phyloP scores from a whole-genome alignment of 108 stramenopile genomes.

The Skeletonema marinoi region DNA sequence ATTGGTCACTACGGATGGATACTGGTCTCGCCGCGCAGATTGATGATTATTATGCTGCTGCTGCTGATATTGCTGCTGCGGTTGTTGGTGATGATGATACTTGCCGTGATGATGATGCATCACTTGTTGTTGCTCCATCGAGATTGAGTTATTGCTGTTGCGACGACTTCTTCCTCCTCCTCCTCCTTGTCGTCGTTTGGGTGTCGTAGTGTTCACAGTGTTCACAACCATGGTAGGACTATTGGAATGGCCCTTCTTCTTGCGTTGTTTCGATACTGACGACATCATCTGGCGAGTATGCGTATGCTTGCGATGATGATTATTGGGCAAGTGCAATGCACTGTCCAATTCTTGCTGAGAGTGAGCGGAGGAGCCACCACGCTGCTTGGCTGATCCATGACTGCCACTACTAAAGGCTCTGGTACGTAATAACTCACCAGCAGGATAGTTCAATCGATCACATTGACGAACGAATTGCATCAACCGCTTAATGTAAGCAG shows the following conservation, averaged over 20 bases:
- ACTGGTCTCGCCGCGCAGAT: background rate
- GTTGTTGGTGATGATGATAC: background rate
- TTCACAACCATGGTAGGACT: background rate
- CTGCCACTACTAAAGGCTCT: background rate
- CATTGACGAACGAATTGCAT: conserved; percentile 48
- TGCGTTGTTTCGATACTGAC: conserved; percentile 15
- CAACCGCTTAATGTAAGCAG: conserved; percentile 46
- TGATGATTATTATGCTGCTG: background rate
- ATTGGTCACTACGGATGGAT: background rate
- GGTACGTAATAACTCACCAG: background rate
- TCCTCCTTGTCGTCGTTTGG: background rate
- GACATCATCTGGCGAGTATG: background rate
- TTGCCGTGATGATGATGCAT: background rate
- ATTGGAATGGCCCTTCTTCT: conserved; percentile 14
- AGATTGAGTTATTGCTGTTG: background rate
- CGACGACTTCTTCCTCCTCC: background rate
- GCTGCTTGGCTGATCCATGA: background rate
- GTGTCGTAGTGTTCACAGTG: background rate
- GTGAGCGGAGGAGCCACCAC: background rate
- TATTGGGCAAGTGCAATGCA: background rate
- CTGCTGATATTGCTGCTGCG: background rate
- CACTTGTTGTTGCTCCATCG: background rate
- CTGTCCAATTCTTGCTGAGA: background rate
- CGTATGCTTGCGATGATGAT: background rate
- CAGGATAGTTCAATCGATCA: conserved; percentile 33